Evolutionary conservation across 2,329 filamentous ascomycete genomes (phyloP).

Genomic region (Clonostachys sp.): DNA sequence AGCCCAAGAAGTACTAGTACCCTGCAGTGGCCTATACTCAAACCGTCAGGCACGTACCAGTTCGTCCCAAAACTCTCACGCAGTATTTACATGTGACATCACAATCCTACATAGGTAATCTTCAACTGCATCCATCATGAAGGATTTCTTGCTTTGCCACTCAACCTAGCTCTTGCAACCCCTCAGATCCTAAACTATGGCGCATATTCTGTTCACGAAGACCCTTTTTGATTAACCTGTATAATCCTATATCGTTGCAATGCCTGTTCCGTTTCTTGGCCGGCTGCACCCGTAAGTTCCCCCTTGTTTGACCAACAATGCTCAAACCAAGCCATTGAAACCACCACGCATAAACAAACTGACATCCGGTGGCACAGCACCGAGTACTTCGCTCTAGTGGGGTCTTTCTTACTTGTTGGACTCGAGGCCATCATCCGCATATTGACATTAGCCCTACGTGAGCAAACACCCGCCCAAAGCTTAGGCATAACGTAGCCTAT

Average conservation of each 20-base stretch:
- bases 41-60: not conserved
- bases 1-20: too few relatives aligned
- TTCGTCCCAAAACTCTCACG: not conserved
- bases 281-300: constrained; percentile 44
- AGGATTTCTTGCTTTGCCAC: not conserved
- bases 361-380: constrained; percentile 38
- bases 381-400: constrained; percentile 84
- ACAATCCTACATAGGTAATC: constrained; percentile 1
- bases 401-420: constrained; percentile 77
- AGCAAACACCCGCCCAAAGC: constrained; percentile 20
- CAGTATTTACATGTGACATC: constrained; percentile 10
- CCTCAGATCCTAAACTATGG: not conserved
- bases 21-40: too few relatives aligned
- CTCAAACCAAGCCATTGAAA: not conserved
- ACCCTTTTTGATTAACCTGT: not conserved
- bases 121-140: not conserved
- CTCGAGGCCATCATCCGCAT: constrained; percentile 81
- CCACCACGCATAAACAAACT: not conserved
- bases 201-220: not conserved
- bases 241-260: constrained; percentile 15
- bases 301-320: not conserved
- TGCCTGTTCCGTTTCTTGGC: constrained; percentile 49
- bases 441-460: constrained; percentile 83
- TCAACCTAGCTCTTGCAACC: not conserved
- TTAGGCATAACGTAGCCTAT: not conserved